Conservation (phyloP, 495 filamentous ascomycete species). For the Copromyces sp. region DNA sequence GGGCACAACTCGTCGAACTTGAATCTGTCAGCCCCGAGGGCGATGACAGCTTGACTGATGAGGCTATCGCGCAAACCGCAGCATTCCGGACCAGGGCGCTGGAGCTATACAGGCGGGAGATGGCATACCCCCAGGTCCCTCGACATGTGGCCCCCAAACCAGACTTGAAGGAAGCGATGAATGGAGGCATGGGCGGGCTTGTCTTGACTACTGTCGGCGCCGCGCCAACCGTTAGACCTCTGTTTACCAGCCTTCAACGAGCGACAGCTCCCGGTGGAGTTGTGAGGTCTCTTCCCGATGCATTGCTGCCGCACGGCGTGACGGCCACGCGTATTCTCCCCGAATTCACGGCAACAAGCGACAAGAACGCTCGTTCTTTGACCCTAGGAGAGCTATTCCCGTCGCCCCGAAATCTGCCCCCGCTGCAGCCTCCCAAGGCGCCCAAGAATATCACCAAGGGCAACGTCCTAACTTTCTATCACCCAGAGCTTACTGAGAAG, state of each 20-base stretch:
- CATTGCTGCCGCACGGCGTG: conserved; percentile 62
- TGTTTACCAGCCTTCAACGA: conserved; percentile 68
- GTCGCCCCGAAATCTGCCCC: conserved; percentile 54
- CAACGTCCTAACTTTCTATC: conserved; percentile 51
- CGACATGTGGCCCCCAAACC: conserved; percentile 6
- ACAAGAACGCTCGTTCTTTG: conserved; percentile 38
- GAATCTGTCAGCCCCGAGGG: conserved; percentile 13
- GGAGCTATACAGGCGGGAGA: conserved; percentile 31
- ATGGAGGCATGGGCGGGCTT: conserved; percentile 31
- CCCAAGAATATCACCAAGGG: conserved; percentile 53
- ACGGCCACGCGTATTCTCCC: conserved; percentile 59
- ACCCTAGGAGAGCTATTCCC: conserved; percentile 78
- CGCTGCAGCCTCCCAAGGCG: conserved; percentile 61
- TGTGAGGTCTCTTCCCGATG: conserved; percentile 46
- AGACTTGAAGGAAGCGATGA: conserved; percentile 6
- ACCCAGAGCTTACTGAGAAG: conserved; percentile 43
- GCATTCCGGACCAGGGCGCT: conserved; percentile 33
- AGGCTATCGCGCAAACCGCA: conserved; percentile 25
- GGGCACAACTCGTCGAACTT: conserved; percentile 31
- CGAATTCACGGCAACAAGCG: conserved; percentile 17
- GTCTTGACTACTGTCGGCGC: conserved; percentile 65
- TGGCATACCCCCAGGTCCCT: conserved; percentile 27
- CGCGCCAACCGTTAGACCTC: conserved; percentile 59
- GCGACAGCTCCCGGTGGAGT: conserved; percentile 30
- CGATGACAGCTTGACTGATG: conserved; percentile 16